Conservation (phyloP, 306 rosid species). For the Crotalaria pallida region DNA sequence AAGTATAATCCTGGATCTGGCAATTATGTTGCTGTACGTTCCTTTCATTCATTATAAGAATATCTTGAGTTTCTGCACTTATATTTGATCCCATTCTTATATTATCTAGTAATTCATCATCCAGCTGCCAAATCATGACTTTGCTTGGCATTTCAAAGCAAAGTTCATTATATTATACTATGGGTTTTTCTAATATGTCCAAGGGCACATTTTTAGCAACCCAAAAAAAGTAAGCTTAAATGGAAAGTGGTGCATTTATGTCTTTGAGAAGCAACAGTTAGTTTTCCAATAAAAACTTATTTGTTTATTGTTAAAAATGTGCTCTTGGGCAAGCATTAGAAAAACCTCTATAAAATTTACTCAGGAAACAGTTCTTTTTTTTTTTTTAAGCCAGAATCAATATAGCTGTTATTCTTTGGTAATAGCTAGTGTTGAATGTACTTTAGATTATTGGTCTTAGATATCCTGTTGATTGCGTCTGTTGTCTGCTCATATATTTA, state of each 20-base stretch:
- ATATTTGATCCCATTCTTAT: slow-evolving; percentile 7
- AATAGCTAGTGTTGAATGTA: not conserved
- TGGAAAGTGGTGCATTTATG: too few relatives aligned
- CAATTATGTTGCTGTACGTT: slow-evolving; percentile 75
- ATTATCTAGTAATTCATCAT: slow-evolving; percentile 21
- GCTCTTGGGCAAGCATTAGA: too few relatives aligned
- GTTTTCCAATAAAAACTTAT: too few relatives aligned
- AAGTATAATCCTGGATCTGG: slow-evolving; percentile 97
- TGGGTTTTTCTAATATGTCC: too few relatives aligned
- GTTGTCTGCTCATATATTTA: not conserved
- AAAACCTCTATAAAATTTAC: not conserved
- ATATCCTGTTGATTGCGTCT: not conserved
- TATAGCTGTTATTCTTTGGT: not conserved
- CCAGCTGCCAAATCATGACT: slow-evolving; percentile 9
- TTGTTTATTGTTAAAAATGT: too few relatives aligned
- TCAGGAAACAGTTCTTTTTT: not conserved
- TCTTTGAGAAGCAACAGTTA: too few relatives aligned
- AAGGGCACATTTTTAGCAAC: too few relatives aligned
- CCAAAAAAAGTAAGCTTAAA: too few relatives aligned
- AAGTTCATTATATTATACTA: not conserved
- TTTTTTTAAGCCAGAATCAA: not conserved
- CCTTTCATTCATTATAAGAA: slow-evolving; percentile 27
- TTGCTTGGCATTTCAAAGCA: slow-evolving; percentile 12
- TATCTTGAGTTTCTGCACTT: not conserved
- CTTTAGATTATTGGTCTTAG: not conserved